Evolutionary conservation across 2,329 filamentous ascomycete genomes (phyloP).

Genomic region (Hypoxylon sp.): DNA sequence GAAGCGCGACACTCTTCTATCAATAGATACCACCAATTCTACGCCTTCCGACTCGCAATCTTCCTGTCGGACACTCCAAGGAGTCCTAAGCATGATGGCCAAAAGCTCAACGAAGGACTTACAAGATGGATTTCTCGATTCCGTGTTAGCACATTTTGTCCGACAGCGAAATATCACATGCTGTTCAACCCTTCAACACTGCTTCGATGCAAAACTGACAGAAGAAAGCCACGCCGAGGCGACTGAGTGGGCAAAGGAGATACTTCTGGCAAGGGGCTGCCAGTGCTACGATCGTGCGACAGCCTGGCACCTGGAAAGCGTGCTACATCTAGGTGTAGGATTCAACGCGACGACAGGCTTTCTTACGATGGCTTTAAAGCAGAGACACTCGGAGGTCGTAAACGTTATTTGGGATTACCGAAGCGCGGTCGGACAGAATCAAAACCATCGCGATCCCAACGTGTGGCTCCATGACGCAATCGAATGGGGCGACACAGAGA

Average conservation of each 20-base stretch:
- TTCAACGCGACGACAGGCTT: not conserved
- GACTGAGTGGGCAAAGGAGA: not conserved
- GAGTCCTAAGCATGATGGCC: not conserved
- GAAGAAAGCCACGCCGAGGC: not conserved
- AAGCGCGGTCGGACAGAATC: not conserved
- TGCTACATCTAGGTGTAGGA: not conserved
- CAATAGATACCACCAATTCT: too few relatives aligned
- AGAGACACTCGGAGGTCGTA: not conserved
- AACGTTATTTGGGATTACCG: not conserved
- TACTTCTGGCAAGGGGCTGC: not conserved
- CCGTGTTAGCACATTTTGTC: not conserved
- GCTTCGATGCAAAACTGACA: not conserved
- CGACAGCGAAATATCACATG: too few relatives aligned
- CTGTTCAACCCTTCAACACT: not conserved
- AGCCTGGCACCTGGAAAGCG: not conserved
- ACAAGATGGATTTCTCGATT: not conserved
- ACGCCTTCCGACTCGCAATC: too few relatives aligned
- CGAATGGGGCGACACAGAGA: not conserved
- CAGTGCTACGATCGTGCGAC: not conserved
- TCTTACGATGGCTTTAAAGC: not conserved
- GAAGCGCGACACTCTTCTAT: too few relatives aligned
- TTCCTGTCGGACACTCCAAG: too few relatives aligned
- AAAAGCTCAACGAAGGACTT: not conserved
- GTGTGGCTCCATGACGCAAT: constrained; percentile 16
- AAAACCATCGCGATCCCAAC: not conserved